These are phyloP conservation scores for Aureobasidium vineae DNA, from an alignment of 2,329 filamentous ascomycete species.

Conservation along the genomic window DNA sequence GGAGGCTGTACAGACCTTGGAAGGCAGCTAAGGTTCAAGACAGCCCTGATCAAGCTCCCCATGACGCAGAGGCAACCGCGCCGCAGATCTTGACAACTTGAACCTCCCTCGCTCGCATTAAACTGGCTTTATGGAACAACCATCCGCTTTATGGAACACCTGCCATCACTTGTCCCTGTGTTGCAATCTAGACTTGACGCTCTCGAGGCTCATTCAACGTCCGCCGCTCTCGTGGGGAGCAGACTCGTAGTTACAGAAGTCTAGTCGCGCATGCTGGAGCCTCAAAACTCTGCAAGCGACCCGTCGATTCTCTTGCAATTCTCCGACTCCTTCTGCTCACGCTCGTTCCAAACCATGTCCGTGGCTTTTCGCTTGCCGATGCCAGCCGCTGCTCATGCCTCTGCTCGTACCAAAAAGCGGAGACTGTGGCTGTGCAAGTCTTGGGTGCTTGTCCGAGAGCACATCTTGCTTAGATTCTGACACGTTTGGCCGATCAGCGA, in stretches of 20 bases:
- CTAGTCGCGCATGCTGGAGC: background rate
- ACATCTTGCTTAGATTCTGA: slow-evolving; percentile 2
- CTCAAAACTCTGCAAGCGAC: slow-evolving; percentile 16
- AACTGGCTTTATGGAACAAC: background rate
- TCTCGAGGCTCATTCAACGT: background rate
- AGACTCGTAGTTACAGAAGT: background rate
- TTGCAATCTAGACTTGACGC: background rate
- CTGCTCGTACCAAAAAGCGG: slow-evolving; percentile 11
- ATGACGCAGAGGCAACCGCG: slow-evolving; percentile 9
- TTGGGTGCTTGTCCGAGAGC: background rate
- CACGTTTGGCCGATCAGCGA: slow-evolving; percentile 16
- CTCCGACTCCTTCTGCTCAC: slow-evolving; percentile 4
- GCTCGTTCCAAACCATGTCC: slow-evolving; percentile 16
- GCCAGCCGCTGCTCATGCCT: slow-evolving; percentile 12
- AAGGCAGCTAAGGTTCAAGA: slow-evolving; percentile 22
- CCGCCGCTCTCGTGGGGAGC: too few relatives aligned
- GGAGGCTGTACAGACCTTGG: slow-evolving; percentile 10
- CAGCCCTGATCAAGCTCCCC: slow-evolving; percentile 8
- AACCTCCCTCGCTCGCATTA: background rate
- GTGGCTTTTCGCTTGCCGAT: slow-evolving; percentile 24
- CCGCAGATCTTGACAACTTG: slow-evolving; percentile 16
- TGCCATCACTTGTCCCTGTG: background rate
- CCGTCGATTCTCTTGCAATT: slow-evolving; percentile 3
- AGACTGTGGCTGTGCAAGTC: slow-evolving; percentile 25
- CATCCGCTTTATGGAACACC: background rate